phyloP scores from a whole-genome alignment of 1,284 basidiomycete species.

The Trichosporon ovoides region DNA sequence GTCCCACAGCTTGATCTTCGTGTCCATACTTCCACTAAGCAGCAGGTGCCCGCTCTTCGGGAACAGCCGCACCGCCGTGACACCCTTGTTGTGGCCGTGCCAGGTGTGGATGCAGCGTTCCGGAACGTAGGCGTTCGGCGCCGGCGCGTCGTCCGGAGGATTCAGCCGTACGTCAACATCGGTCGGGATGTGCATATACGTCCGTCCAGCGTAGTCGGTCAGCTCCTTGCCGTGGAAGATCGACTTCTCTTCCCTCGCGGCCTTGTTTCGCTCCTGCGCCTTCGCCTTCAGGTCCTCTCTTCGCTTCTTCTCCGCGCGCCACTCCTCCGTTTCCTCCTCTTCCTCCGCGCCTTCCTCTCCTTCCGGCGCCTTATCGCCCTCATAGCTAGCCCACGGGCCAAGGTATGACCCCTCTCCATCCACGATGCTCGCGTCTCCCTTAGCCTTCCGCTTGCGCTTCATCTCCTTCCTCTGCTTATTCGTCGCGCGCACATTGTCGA shows the following conservation, averaged over 20 bases:
- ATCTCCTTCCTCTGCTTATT: constrained; percentile 64
- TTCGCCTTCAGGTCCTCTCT: constrained; percentile 53
- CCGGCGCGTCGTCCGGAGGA: constrained; percentile 65
- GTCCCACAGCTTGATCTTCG: constrained; percentile 99
- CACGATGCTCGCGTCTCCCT: constrained; percentile 75
- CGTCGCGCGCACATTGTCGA: constrained; percentile 63
- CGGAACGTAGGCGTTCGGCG: constrained; percentile 88
- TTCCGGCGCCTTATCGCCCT: constrained; percentile 62
- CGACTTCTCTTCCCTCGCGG: constrained; percentile 83
- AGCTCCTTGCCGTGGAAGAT: constrained; percentile 96
- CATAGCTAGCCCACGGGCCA: constrained; percentile 95
- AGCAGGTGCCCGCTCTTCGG: constrained; percentile 88
- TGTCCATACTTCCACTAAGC: constrained; percentile 94
- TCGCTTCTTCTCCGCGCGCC: constrained; percentile 57
- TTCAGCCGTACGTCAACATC: constrained; percentile 59
- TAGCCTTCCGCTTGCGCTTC: constrained; percentile 73
- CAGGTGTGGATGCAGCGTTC: constrained; percentile 93
- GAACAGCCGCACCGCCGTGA: constrained; percentile 87
- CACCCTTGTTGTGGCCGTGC: constrained; percentile 95
- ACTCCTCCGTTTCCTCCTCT: constrained; percentile 60
- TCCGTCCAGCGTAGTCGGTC: constrained; percentile 95
- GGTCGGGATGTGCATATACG: constrained; percentile 90
- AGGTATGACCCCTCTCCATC: constrained; percentile 85
- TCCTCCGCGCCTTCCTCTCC: constrained; percentile 58
- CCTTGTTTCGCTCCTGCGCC: constrained; percentile 69